Percentiles rank a stretch among this genome's conserved stretches.
Evolutionary conservation across 176 grass and related monocot genomes (phyloP).

Genomic region (Puya raimondii): DNA sequence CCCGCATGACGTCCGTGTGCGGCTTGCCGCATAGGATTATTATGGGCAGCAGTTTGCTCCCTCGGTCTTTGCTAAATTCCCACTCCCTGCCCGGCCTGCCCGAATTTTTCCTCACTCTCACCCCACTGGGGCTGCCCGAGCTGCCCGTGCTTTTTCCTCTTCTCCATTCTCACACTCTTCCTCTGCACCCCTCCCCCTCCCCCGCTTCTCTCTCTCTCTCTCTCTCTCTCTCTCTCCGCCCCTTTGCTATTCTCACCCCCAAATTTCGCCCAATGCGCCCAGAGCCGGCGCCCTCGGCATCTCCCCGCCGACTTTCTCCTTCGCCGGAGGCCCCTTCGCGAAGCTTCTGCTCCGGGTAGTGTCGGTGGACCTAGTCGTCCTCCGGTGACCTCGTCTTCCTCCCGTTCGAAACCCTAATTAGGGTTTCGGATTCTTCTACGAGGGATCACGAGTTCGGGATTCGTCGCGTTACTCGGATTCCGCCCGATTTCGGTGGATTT

Average conservation of each 20-base stretch:
- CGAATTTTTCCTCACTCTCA: constrained; percentile 20
- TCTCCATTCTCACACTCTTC: constrained; percentile 9
- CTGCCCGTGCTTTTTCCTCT: constrained; percentile 37
- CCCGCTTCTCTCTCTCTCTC: constrained; percentile 22
- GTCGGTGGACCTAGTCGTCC: constrained; percentile 1
- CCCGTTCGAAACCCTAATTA: neutral
- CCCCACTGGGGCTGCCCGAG: constrained; percentile 22
- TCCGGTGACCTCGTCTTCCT: neutral
- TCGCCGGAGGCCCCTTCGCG: constrained; percentile 26
- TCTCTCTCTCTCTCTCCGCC: constrained; percentile 14
- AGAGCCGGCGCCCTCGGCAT: constrained; percentile 19
- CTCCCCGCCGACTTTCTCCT: constrained; percentile 1
- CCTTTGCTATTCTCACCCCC: constrained; percentile 19
- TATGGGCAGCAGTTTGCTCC: neutral
- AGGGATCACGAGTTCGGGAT: neutral
- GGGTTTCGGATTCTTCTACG: neutral
- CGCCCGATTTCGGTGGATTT: constrained; percentile 19
- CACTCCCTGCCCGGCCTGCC: constrained; percentile 18
- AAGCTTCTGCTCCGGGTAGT: constrained; percentile 19
- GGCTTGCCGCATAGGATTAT: neutral
- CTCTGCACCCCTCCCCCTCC: constrained; percentile 31
- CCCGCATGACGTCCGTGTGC: neutral
- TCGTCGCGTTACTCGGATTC: neutral
- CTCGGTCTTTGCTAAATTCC: constrained; percentile 33
- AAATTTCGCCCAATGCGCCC: constrained; percentile 6